Conservation (phyloP, 192 early-diverging fungal genomes). For the Diversispora epigaea region DNA sequence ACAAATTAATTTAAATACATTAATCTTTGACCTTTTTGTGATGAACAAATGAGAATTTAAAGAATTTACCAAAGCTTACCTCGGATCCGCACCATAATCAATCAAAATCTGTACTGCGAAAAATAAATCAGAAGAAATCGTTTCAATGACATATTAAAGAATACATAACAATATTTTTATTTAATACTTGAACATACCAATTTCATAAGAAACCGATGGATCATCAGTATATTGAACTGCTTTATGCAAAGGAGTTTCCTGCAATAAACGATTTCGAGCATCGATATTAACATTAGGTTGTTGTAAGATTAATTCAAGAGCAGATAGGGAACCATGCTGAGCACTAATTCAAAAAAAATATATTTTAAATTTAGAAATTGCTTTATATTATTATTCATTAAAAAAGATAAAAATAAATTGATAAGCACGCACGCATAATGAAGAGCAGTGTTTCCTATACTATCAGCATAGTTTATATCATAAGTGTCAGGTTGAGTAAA, state of each 20-base stretch:
- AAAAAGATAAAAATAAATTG: conserved; percentile 15
- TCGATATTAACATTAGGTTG: conserved; percentile 57
- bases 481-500: conserved; percentile 47
- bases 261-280: conserved; percentile 50
- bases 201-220: conserved; percentile 55
- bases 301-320: conserved; percentile 55
- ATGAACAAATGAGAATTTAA: not conserved
- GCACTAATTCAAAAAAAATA: conserved; percentile 38
- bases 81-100: conserved; percentile 17
- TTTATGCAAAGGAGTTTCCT: conserved; percentile 69
- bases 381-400: not conserved
- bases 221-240: conserved; percentile 59
- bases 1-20: not conserved
- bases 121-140: not conserved
- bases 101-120: conserved; percentile 24
- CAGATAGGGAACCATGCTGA: conserved; percentile 57
- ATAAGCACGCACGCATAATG: conserved; percentile 59
- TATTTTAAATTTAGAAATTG: not conserved
- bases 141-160: not conserved
- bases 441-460: conserved; percentile 62
- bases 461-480: conserved; percentile 64
- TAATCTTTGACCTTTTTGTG: not conserved
- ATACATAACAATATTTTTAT: not conserved
- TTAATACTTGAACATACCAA: conserved; percentile 37
- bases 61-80: not conserved